phyloP scores from a whole-genome alignment of 163 green algal genomes.

The Scenedesmus sp. region DNA sequence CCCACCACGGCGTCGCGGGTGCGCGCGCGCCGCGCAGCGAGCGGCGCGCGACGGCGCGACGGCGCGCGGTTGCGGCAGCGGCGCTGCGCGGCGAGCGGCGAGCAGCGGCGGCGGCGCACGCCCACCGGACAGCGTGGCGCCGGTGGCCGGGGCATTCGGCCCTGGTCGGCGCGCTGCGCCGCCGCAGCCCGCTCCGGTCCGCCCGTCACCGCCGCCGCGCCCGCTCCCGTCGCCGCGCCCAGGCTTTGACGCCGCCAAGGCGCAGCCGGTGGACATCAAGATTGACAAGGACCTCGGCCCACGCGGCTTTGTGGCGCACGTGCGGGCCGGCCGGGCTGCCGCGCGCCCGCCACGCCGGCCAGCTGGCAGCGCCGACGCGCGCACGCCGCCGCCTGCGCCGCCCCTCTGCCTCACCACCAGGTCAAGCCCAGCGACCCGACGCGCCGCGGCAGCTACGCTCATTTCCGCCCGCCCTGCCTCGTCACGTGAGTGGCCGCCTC shows the following conservation, averaged over 20 bases:
- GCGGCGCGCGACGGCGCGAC: no score
- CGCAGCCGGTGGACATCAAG: neutral
- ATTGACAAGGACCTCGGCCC: slow-evolving; percentile 8
- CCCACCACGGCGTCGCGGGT: slow-evolving; percentile 56
- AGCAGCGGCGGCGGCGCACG: no score
- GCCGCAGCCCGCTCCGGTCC: no score
- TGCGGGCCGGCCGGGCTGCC: no score
- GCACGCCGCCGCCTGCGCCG: no score
- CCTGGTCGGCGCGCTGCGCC: neutral
- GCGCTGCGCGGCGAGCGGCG: no score
- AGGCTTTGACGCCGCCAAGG: slow-evolving; percentile 10
- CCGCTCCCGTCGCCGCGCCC: neutral
- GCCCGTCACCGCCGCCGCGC: neutral
- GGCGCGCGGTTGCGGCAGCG: no score
- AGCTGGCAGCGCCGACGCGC: no score
- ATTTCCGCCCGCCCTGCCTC: slow-evolving; percentile 17
- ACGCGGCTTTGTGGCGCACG: slow-evolving; percentile 21
- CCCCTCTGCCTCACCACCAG: no score
- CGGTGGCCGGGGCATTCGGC: neutral
- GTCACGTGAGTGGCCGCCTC: slow-evolving; percentile 13
- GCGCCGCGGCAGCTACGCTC: slow-evolving; percentile 1
- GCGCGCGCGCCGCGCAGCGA: no score
- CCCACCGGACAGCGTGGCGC: no score
- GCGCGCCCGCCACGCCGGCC: no score
- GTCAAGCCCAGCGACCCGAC: neutral